Percentiles rank a stretch among this genome's conserved stretches.
Evolutionary conservation across 2,329 filamentous ascomycete species (phyloP).

Genomic region (Alternaria alternata): DNA sequence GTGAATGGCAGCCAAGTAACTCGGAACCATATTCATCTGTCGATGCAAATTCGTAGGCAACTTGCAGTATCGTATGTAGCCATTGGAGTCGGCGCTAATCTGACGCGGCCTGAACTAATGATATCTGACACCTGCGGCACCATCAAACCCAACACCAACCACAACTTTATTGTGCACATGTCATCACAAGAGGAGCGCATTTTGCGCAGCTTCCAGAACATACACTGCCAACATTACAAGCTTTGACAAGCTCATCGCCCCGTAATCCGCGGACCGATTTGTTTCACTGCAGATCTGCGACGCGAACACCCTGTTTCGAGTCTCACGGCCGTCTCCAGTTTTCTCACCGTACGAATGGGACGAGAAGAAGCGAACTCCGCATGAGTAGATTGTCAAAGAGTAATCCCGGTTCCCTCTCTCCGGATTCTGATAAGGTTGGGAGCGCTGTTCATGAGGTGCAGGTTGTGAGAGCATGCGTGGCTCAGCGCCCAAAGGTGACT

Average conservation of each 20-base stretch:
- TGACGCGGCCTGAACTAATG: background rate
- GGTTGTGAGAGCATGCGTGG: slow-evolving; percentile 8
- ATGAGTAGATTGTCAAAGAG: background rate
- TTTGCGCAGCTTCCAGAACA: background rate
- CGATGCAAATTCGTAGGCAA: background rate
- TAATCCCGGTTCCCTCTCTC: background rate
- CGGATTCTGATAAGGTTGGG: background rate
- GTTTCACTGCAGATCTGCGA: slow-evolving; percentile 12
- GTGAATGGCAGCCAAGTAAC: too few species aligned
- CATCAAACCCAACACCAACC: background rate
- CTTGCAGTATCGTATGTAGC: background rate
- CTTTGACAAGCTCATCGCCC: slow-evolving; percentile 5
- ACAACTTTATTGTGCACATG: background rate
- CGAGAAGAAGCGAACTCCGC: background rate
- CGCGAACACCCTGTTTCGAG: slow-evolving; percentile 13
- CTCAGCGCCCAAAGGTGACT: background rate
- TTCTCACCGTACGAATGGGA: background rate
- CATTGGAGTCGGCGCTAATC: background rate
- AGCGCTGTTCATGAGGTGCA: slow-evolving; percentile 2
- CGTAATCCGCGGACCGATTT: slow-evolving; percentile 6
- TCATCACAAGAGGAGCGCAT: background rate
- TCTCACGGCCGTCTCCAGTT: slow-evolving; percentile 14
- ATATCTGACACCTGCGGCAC: background rate
- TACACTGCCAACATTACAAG: background rate
- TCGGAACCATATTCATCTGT: background rate